Evolutionary conservation across 176 grass and related monocot species (phyloP).

Genomic region (Hsuehochloa calcarea): DNA sequence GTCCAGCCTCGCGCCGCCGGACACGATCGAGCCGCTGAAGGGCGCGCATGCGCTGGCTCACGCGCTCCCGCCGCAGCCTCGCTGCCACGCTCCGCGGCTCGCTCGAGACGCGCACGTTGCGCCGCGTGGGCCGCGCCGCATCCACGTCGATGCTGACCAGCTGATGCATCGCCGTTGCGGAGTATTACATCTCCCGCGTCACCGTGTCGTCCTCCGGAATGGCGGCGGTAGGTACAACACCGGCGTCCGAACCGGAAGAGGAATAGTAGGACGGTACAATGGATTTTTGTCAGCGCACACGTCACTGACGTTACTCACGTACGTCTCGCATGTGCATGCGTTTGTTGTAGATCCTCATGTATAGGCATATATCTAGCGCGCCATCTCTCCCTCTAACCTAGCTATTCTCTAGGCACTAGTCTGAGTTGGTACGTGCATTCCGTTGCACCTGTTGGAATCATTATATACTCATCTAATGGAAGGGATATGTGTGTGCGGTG

Average conservation of each 20-base stretch:
- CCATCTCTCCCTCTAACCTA: too few relatives aligned
- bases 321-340: too few relatives aligned
- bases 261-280: not conserved
- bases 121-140: constrained; percentile 42
- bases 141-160: constrained; percentile 35
- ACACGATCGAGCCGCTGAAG: constrained; percentile 63
- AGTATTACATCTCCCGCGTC: not conserved
- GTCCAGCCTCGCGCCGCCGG: constrained; percentile 70
- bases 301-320: too few relatives aligned
- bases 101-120: constrained; percentile 61
- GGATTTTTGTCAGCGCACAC: not conserved
- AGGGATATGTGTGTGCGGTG: too few relatives aligned
- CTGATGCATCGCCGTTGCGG: constrained; percentile 19
- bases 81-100: constrained; percentile 77
- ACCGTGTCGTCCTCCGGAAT: not conserved
- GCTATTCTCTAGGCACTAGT: too few relatives aligned
- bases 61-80: constrained; percentile 56
- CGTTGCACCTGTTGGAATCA: too few relatives aligned
- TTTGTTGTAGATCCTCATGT: too few relatives aligned
- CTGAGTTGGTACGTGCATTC: too few relatives aligned
- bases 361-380: too few relatives aligned
- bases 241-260: not conserved
- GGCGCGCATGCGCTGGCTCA: constrained; percentile 66
- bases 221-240: not conserved
- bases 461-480: too few relatives aligned